These are phyloP conservation scores for Didymella pomorum DNA, from an alignment of 2,329 filamentous ascomycete genomes.

Conservation along the genomic window DNA sequence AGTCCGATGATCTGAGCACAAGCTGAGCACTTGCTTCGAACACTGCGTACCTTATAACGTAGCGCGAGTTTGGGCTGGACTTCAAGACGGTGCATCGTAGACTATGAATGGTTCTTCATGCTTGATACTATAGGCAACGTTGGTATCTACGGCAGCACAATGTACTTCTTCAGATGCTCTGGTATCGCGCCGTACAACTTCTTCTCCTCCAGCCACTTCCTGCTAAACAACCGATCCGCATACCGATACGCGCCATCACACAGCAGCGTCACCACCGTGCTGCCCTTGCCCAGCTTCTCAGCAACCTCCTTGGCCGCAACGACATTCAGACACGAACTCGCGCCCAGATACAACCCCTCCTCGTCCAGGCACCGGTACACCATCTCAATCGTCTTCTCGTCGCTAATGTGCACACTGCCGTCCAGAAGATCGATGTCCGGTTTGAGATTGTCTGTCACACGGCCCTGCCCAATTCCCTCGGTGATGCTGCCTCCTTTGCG, in stretches of 20 bases:
- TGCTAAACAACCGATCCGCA: constrained; percentile 90
- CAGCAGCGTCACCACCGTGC: constrained; percentile 91
- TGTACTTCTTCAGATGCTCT: constrained; percentile 87
- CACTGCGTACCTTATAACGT: no score
- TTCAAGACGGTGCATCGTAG: no score
- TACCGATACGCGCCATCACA: constrained; percentile 98
- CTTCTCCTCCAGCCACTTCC: constrained; percentile 89
- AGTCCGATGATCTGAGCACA: constrained; percentile 53
- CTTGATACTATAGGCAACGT: not conserved
- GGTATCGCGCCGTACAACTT: constrained; percentile 82
- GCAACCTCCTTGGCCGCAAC: constrained; percentile 95
- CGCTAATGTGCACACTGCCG: constrained; percentile 81
- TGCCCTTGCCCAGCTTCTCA: constrained; percentile 84
- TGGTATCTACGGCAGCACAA: constrained; percentile 75
- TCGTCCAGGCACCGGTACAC: constrained; percentile 96
- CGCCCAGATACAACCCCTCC: constrained; percentile 93
- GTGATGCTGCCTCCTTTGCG: constrained; percentile 88
- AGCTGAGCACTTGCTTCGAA: no score
- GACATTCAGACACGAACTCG: constrained; percentile 92
- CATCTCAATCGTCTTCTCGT: constrained; percentile 97
- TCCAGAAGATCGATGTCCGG: constrained; percentile 86
- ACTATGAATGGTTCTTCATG: no score
- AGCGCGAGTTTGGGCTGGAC: no score
- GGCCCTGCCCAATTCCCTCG: constrained; percentile 95
- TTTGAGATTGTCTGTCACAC: constrained; percentile 91